These are phyloP conservation scores for Suillus cothurnatus DNA, from an alignment of 768 basidiomycete genomes.

Conservation along the genomic window DNA sequence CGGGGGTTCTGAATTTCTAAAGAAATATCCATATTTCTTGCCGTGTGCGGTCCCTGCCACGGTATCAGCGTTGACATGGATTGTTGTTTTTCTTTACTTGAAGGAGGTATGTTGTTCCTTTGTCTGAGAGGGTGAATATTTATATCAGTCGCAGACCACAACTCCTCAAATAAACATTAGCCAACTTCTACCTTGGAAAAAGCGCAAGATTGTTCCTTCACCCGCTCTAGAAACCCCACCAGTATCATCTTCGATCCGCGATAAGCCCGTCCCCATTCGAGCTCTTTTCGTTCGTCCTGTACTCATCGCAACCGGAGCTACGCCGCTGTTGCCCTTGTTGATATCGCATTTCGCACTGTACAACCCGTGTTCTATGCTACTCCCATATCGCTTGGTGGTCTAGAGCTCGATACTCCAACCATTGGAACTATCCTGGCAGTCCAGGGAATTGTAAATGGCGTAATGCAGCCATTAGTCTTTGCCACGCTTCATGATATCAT, in stretches of 20 bases:
- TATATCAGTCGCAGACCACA: neutral
- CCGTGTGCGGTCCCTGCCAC: slow-evolving; percentile 67
- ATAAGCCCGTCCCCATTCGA: slow-evolving; percentile 43
- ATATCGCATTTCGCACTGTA: slow-evolving; percentile 57
- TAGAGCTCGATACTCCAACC: slow-evolving; percentile 11
- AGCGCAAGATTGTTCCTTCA: neutral
- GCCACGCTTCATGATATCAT: slow-evolving; percentile 50
- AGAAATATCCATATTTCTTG: slow-evolving; percentile 71
- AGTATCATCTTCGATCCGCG: neutral
- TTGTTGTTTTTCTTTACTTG: slow-evolving; percentile 52
- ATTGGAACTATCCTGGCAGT: slow-evolving; percentile 22
- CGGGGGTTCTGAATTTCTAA: slow-evolving; percentile 57
- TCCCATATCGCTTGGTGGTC: slow-evolving; percentile 17
- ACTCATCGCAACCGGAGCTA: slow-evolving; percentile 59
- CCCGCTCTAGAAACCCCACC: neutral
- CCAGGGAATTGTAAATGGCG: slow-evolving; percentile 30
- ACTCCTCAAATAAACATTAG: neutral
- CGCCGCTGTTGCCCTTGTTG: slow-evolving; percentile 57
- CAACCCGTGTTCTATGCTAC: slow-evolving; percentile 26
- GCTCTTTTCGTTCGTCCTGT: slow-evolving; percentile 51
- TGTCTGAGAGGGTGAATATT: neutral
- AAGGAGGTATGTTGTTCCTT: slow-evolving; percentile 45
- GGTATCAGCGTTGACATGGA: slow-evolving; percentile 51
- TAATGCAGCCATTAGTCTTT: slow-evolving; percentile 64
- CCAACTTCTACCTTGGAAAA: neutral